Conservation (phyloP, 176 grass and related monocot genomes). For the Otatea glauca region DNA sequence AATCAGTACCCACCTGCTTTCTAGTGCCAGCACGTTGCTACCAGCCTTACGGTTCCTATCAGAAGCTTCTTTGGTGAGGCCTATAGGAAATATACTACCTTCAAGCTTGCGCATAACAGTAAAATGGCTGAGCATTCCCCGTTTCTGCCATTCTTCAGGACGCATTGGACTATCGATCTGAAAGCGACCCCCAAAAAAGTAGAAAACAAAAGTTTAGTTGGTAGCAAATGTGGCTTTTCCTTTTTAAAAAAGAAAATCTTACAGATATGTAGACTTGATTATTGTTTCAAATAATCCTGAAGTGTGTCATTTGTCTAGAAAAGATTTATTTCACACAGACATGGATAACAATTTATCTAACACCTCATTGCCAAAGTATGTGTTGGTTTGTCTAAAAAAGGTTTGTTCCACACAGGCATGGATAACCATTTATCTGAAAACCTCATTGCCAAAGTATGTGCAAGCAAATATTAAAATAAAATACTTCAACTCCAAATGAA, state of each 20-base stretch:
- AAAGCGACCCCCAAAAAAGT: slow-evolving; percentile 6
- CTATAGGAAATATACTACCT: slow-evolving; percentile 85
- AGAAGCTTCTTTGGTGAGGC: slow-evolving; percentile 74
- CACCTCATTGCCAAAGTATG: slow-evolving; percentile 23
- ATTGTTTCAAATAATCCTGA: slow-evolving; percentile 2
- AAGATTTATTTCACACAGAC: slow-evolving; percentile 2
- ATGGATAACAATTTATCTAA: slow-evolving; percentile 18
- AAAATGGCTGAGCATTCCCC: slow-evolving; percentile 76
- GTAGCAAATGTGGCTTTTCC: neutral
- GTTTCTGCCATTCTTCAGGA: slow-evolving; percentile 77
- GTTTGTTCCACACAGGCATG: slow-evolving; percentile 25
- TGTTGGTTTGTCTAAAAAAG: neutral
- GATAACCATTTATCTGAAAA: neutral
- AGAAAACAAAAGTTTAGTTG: slow-evolving; percentile 32
- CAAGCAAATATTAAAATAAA: slow-evolving; percentile 29
- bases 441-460: slow-evolving; percentile 1
- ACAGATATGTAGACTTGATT: neutral
- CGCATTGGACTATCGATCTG: slow-evolving; percentile 92
- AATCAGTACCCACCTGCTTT: slow-evolving; percentile 66
- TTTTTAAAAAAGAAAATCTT: neutral
- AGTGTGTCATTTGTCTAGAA: slow-evolving; percentile 6
- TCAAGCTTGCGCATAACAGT: slow-evolving; percentile 95
- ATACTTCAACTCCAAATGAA: slow-evolving; percentile 28
- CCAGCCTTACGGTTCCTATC: slow-evolving; percentile 85
- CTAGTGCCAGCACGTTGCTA: slow-evolving; percentile 66